Evolutionary conservation across 1,284 basidiomycete genomes (phyloP).

Genomic region (Wolfiporia cocos): DNA sequence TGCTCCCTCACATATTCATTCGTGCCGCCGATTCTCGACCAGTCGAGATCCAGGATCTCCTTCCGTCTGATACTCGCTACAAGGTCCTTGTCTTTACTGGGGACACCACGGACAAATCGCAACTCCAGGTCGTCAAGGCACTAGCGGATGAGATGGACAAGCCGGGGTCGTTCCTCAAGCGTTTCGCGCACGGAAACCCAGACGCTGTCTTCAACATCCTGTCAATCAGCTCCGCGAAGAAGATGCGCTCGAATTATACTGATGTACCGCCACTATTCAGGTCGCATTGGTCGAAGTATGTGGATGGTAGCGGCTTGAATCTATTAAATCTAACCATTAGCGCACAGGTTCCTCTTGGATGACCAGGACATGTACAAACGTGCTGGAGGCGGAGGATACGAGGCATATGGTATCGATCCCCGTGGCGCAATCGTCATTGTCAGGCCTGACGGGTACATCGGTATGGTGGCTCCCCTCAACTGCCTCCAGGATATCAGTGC

Average conservation of each 20-base stretch:
- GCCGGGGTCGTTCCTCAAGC: conserved; percentile 6
- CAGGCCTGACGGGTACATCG: conserved; percentile 74
- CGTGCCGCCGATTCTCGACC: conserved; percentile 60
- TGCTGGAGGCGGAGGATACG: conserved; percentile 36
- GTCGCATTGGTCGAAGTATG: conserved; percentile 65
- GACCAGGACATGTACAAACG: conserved; percentile 30
- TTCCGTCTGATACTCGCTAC: conserved; percentile 68
- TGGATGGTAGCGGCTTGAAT: background rate
- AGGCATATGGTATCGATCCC: conserved; percentile 46
- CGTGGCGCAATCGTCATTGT: conserved; percentile 59
- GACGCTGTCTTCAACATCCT: conserved; percentile 45
- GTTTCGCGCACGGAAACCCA: conserved; percentile 3
- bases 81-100: conserved; percentile 69
- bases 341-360: conserved; percentile 25
- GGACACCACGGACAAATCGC: conserved; percentile 33
- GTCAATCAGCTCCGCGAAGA: conserved; percentile 41
- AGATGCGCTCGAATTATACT: conserved; percentile 40
- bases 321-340: background rate
- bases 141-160: conserved; percentile 38
- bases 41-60: conserved; percentile 61
- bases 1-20: conserved; percentile 53
- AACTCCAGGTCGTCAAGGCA: conserved; percentile 32
- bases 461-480: conserved; percentile 47
- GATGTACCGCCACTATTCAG: conserved; percentile 46
- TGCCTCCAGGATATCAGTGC: conserved; percentile 33